Evolutionary conservation across 2,329 filamentous ascomycete species (phyloP).

Genomic region (Xylariaceae sp.): DNA sequence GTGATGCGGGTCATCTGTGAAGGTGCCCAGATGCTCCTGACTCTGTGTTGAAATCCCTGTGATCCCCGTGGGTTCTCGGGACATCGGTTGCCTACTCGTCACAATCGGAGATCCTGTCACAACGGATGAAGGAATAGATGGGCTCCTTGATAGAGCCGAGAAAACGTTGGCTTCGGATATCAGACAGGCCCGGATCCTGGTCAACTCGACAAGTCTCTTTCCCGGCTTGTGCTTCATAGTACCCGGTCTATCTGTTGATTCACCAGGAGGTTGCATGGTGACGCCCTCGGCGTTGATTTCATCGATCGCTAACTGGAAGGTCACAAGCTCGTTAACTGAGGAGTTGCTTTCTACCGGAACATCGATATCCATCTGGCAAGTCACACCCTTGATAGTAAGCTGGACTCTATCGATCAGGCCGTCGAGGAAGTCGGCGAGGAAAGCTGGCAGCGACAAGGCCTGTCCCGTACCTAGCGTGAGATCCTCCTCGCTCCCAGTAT

Average conservation of each 20-base stretch:
- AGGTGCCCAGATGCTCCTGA: slow-evolving; percentile 23
- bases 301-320: slow-evolving; percentile 58
- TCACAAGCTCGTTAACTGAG: slow-evolving; percentile 46
- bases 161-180: slow-evolving; percentile 63
- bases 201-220: slow-evolving; percentile 57
- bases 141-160: slow-evolving; percentile 49
- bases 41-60: slow-evolving; percentile 9
- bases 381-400: slow-evolving; percentile 57
- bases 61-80: slow-evolving; percentile 14
- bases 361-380: slow-evolving; percentile 57
- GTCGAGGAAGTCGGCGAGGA: slow-evolving; percentile 65
- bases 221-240: slow-evolving; percentile 47
- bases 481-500: slow-evolving; percentile 57
- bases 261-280: slow-evolving; percentile 35
- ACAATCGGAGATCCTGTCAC: slow-evolving; percentile 38
- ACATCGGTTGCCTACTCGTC: slow-evolving; percentile 19
- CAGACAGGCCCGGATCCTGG: slow-evolving; percentile 55
- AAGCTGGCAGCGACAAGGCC: slow-evolving; percentile 58
- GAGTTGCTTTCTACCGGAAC: slow-evolving; percentile 41
- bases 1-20: slow-evolving; percentile 27
- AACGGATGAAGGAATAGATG: slow-evolving; percentile 51
- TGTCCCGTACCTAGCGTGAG: slow-evolving; percentile 60
- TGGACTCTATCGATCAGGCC: slow-evolving; percentile 66
- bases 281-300: slow-evolving; percentile 61
- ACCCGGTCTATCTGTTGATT: slow-evolving; percentile 25